Base-by-base conservation (phyloP, 768 basidiomycete species). In the Suillus cothurnatus region DNA sequence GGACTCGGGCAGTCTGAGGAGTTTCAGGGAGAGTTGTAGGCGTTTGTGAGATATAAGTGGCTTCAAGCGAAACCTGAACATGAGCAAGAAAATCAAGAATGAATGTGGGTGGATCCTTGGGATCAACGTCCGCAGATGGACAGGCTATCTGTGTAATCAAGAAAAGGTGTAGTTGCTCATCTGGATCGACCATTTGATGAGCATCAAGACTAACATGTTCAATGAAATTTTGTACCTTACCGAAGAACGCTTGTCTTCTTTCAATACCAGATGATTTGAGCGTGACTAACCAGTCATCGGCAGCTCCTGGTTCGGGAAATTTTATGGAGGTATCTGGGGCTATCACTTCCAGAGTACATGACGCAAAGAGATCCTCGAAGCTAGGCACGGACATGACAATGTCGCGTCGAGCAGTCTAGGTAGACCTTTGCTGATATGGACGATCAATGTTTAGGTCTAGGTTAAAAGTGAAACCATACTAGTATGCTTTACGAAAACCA, bases 61-160 rank as follows among this genome's bases (percentile, higher is more conserved):
- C 92, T 63, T 94, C 93, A 55, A 94, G 82, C 8, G 93, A 87
- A 19, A 94, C 81, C 77, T 95, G 90, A 8, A 91, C 76, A 74
- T 90, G 89, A 3, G 86, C 77, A 49, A 94, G 79, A 71, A 92
- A 87, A 7, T 85, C 76, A 8, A 91, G 79, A 34, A 93, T 77
- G 23, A 52, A 63, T 52, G 71, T 68, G 7, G 69, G 67, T 34
- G 67, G 23, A 50, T 73, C 66, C 52, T 78, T 74, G n/a, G 83
- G 82, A 21, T 41, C 39, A 6, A 84, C 82, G 45, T 79, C 71
- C 5, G 71, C 69, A 5, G 69, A 76, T 55, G 63, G 71, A 70
- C 70, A 70, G 19, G 70, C 72, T 68, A 69, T 70, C 67, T 74
- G 76, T 61, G 86, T 68, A 34, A 79, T 78, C 50, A 86, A 71